phyloP scores from a whole-genome alignment of 2,329 filamentous ascomycete species.

The Tolypocladium inflatum region DNA sequence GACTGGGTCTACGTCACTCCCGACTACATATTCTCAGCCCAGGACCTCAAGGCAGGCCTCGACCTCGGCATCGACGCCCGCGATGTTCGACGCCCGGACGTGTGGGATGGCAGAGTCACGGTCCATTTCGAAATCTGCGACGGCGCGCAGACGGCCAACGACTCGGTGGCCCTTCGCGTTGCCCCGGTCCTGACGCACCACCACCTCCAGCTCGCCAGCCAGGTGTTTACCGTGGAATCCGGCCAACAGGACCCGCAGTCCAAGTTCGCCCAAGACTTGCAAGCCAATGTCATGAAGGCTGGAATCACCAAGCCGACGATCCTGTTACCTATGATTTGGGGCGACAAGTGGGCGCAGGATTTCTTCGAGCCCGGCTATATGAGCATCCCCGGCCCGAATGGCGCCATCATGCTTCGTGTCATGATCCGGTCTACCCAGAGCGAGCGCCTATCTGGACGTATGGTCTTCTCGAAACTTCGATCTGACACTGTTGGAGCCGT shows the following conservation, averaged over 20 bases:
- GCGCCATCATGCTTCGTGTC: conserved; percentile 20
- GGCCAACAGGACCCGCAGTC: conserved; percentile 1
- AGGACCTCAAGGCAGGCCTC: conserved; percentile 17
- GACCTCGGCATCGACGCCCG: conserved; percentile 26
- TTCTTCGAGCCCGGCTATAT: conserved; percentile 27
- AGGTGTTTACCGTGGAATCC: conserved; percentile 14
- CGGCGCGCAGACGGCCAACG: conserved; percentile 6
- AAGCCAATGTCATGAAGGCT: conserved; percentile 4
- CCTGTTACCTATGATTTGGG: conserved; percentile 8
- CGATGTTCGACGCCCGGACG: conserved; percentile 11
- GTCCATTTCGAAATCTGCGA: conserved; percentile 19
- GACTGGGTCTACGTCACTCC: conserved; percentile 17
- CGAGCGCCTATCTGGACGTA: conserved; percentile 17
- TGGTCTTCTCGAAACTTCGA: conserved; percentile 22
- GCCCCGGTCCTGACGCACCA: conserved; percentile 29
- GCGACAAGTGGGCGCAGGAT: conserved; percentile 29
- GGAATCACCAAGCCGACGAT: conserved; percentile 11
- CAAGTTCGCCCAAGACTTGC: conserved; percentile 12
- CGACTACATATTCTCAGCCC: conserved; percentile 16
- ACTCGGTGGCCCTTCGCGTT: conserved; percentile 21
- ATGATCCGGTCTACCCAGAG: conserved; percentile 19
- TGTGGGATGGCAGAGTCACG: conserved; percentile 18
- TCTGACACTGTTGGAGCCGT: conserved; percentile 19
- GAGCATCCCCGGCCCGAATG: conserved; percentile 26
- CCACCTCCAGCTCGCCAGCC: conserved; percentile 18